phyloP scores from a whole-genome alignment of 441 rosid species.

The Brassica hybrid region DNA sequence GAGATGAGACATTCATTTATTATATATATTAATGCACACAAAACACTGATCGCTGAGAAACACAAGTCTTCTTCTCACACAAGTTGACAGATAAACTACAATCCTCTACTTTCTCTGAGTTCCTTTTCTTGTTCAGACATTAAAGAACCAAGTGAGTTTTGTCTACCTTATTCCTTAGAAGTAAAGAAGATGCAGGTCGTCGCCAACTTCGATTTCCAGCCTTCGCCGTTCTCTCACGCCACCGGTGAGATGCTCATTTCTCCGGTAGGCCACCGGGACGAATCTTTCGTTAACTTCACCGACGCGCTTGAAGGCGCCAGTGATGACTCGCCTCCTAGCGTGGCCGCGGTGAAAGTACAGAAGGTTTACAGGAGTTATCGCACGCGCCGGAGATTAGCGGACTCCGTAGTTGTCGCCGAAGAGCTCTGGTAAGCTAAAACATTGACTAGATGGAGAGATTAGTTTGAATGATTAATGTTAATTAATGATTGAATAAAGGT shows the following conservation, averaged over 20 bases:
- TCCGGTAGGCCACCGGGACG: slow-evolving; percentile 30
- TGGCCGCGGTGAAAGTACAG: slow-evolving; percentile 78
- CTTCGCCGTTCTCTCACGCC: slow-evolving; percentile 33
- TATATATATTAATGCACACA: slow-evolving; percentile 15
- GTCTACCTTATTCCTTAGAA: neutral
- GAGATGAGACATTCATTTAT: neutral
- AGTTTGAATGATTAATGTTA: slow-evolving; percentile 8
- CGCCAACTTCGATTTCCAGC: slow-evolving; percentile 27
- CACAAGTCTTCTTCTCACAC: slow-evolving; percentile 15
- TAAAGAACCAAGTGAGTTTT: slow-evolving; percentile 6
- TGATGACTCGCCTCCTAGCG: slow-evolving; percentile 37
- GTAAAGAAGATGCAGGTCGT: slow-evolving; percentile 39
- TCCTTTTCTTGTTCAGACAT: slow-evolving; percentile 14
- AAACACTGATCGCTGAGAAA: slow-evolving; percentile 16
- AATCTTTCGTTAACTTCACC: neutral
- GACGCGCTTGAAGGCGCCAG: slow-evolving; percentile 37
- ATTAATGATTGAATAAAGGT: slow-evolving; percentile 52
- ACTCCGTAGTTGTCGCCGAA: slow-evolving; percentile 90
- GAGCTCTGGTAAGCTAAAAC: slow-evolving; percentile 68
- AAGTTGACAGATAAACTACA: neutral
- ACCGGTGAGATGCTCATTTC: slow-evolving; percentile 38
- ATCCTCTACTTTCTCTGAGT: neutral
- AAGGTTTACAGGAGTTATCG: slow-evolving; percentile 90
- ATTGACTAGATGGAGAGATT: neutral
- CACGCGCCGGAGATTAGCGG: slow-evolving; percentile 88